phyloP scores from a whole-genome alignment of 495 filamentous ascomycete species.

The Penicillium paxilli region DNA sequence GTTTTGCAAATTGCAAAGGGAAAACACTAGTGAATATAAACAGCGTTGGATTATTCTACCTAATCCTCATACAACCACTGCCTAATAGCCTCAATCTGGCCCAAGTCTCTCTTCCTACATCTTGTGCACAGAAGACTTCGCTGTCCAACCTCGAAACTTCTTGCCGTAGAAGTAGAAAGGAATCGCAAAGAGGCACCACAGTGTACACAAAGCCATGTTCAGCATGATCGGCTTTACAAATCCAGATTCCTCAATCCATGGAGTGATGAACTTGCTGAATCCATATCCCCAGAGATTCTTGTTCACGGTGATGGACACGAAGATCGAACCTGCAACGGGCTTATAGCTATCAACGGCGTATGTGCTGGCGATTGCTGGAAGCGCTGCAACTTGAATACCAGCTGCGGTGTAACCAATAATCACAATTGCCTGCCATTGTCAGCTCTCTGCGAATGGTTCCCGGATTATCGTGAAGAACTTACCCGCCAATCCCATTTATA shows the following conservation, averaged over 20 bases:
- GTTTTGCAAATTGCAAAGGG: neutral
- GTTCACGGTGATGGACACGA: constrained; percentile 60
- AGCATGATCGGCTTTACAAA: constrained; percentile 51
- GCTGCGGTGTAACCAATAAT: constrained; percentile 54
- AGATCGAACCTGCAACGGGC: constrained; percentile 57
- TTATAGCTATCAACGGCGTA: constrained; percentile 66
- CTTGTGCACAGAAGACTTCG: constrained; percentile 52
- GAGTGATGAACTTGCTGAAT: constrained; percentile 49
- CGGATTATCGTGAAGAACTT: neutral
- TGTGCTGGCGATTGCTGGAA: constrained; percentile 50
- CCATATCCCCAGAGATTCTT: constrained; percentile 62
- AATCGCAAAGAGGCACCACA: constrained; percentile 55
- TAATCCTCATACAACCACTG: no score
- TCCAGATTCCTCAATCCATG: constrained; percentile 34
- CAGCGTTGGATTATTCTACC: neutral
- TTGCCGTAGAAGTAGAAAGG: constrained; percentile 60
- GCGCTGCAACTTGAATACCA: constrained; percentile 57
- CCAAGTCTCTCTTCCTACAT: constrained; percentile 34
- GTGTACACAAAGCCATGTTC: constrained; percentile 51
- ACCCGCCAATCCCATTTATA: constrained; percentile 57
- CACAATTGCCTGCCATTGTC: constrained; percentile 33
- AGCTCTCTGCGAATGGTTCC: neutral
- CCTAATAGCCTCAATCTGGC: neutral
- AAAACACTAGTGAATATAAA: neutral
- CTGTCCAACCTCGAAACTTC: constrained; percentile 54